Percentiles rank a stretch among this genome's conserved stretches.
phyloP scores from a whole-genome alignment of 2,329 filamentous ascomycete genomes.

The Phoma herbarum region DNA sequence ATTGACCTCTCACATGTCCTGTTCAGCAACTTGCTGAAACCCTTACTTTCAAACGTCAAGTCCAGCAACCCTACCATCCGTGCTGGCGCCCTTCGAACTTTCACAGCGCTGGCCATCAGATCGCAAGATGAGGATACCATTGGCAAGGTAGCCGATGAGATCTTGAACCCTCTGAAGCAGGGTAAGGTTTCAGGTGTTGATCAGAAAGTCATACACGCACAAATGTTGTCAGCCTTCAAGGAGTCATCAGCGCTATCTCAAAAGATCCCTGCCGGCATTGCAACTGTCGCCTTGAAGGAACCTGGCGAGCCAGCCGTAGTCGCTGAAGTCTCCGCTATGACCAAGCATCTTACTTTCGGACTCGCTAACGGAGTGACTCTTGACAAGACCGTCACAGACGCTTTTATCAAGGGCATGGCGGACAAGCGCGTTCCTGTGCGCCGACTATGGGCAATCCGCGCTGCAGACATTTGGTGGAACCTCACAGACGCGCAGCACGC shows the following conservation, averaged over 20 bases:
- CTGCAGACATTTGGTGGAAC: conserved; percentile 74
- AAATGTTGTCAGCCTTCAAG: conserved; percentile 71
- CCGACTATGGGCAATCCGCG: conserved; percentile 79
- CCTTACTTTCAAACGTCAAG: conserved; percentile 87
- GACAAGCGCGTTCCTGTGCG: conserved; percentile 85
- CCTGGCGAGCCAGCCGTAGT: conserved; percentile 84
- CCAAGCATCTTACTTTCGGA: conserved; percentile 69
- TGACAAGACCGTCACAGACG: conserved; percentile 72
- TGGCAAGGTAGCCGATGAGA: conserved; percentile 76
- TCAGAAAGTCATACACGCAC: conserved; percentile 81
- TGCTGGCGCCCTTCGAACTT: conserved; percentile 76
- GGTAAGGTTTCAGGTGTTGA: conserved; percentile 87
- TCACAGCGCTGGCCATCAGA: conserved; percentile 72
- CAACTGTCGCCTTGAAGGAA: conserved; percentile 78
- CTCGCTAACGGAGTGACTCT: conserved; percentile 69
- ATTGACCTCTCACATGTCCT: conserved; percentile 83
- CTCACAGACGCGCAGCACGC: conserved; percentile 60
- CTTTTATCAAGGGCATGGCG: conserved; percentile 79
- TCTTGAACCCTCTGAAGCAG: conserved; percentile 79
- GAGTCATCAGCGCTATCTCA: conserved; percentile 69
- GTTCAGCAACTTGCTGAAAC: conserved; percentile 78
- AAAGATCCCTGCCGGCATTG: conserved; percentile 72
- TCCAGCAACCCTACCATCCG: conserved; percentile 85
- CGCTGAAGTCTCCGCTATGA: conserved; percentile 77
- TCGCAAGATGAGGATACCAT: conserved; percentile 68